A percentile compares a stretch with the other conserved stretches of the same genome.
Conservation (phyloP, 1,284 basidiomycete species). For the Chiua sp. region DNA sequence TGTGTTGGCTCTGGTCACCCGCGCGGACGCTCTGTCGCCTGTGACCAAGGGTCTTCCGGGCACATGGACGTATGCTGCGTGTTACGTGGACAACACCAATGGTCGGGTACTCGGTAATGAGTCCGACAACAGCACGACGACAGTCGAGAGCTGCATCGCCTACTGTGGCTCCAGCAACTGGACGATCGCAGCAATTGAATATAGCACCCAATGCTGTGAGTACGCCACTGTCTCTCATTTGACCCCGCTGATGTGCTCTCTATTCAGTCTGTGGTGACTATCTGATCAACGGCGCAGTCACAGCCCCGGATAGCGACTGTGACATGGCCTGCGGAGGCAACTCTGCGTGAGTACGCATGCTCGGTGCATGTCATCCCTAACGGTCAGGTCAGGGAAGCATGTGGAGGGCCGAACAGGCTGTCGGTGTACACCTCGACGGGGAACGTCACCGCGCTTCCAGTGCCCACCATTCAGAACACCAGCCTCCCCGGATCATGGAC, state of each 20-base stretch:
- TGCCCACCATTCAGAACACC: constrained; percentile 60
- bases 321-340: constrained; percentile 72
- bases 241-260: constrained; percentile 2
- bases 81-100: constrained; percentile 52
- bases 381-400: constrained; percentile 56
- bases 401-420: constrained; percentile 69
- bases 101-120: constrained; percentile 53
- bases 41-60: constrained; percentile 25
- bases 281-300: constrained; percentile 61
- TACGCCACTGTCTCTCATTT: neutral
- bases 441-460: constrained; percentile 58
- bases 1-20: constrained; percentile 8
- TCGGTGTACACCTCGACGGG: constrained; percentile 66
- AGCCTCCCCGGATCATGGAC: constrained; percentile 66
- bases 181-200: constrained; percentile 53
- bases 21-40: neutral
- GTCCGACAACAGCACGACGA: constrained; percentile 38
- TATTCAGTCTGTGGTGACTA: constrained; percentile 64
- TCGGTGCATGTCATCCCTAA: constrained; percentile 1
- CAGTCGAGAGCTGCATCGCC: constrained; percentile 52
- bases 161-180: constrained; percentile 49
- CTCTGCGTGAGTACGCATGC: constrained; percentile 46
- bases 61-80: constrained; percentile 50
- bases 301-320: constrained; percentile 56
- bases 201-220: constrained; percentile 63